phyloP scores from a whole-genome alignment of 352 stramenopile species.

The Globisporangium mamillatum region DNA sequence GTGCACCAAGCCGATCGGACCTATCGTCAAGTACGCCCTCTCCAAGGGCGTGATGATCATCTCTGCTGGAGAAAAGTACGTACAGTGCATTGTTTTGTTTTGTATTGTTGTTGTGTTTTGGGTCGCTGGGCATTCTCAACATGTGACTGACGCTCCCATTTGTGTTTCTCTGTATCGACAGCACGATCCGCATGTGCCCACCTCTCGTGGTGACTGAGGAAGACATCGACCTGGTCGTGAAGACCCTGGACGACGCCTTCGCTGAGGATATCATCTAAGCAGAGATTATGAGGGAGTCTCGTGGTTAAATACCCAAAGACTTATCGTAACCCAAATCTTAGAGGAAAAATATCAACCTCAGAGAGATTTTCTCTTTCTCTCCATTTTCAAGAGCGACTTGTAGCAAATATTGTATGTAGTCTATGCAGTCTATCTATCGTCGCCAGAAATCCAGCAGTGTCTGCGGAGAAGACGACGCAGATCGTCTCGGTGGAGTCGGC shows the following conservation, averaged over 20 bases:
- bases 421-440: slow-evolving; percentile 6
- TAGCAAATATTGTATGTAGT: neutral
- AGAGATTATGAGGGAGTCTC: neutral
- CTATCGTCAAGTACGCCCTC: slow-evolving; percentile 67
- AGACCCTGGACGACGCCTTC: slow-evolving; percentile 65
- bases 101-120: neutral
- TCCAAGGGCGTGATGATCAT: slow-evolving; percentile 81
- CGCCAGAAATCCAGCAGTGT: slow-evolving; percentile 48
- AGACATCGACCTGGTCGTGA: slow-evolving; percentile 71
- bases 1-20: slow-evolving; percentile 54
- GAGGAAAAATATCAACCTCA: neutral
- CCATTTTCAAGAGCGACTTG: neutral
- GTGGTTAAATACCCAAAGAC: neutral
- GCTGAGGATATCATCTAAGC: slow-evolving; percentile 53
- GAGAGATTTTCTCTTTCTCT: neutral
- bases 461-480: slow-evolving; percentile 13
- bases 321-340: neutral
- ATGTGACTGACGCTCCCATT: neutral
- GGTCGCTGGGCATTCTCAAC: neutral
- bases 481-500: neutral
- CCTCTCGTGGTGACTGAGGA: slow-evolving; percentile 80
- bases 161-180: slow-evolving; percentile 20
- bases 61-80: slow-evolving; percentile 79
- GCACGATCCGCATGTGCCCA: slow-evolving; percentile 77
- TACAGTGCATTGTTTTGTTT: slow-evolving; percentile 13